Percentiles rank a stretch among this genome's conserved stretches.
These are phyloP conservation scores for Leishmania aethiopica DNA, from an alignment of 208 protist species.

Conservation along the genomic window DNA sequence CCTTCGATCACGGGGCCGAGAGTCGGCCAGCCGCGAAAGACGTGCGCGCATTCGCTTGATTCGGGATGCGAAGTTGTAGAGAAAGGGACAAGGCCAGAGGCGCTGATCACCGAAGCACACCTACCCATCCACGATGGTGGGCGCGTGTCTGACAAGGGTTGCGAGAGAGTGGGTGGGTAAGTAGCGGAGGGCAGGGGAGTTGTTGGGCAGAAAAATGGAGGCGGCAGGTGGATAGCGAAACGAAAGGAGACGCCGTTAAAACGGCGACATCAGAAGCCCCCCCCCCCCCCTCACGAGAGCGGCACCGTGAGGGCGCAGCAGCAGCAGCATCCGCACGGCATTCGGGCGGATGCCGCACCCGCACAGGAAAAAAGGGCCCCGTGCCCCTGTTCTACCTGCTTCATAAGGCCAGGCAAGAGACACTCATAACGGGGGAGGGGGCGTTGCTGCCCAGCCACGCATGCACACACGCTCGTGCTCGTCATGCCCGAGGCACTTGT, in stretches of 20 bases:
- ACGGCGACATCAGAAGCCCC: constrained; percentile 1
- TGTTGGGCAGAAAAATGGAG: neutral
- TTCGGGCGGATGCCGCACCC: neutral
- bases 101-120: neutral
- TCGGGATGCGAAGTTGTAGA: neutral
- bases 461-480: neutral
- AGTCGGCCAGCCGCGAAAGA: constrained; percentile 12
- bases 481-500: neutral
- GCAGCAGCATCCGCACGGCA: neutral
- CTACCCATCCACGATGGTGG: neutral
- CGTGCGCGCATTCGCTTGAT: neutral
- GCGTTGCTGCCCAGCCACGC: neutral
- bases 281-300: constrained; percentile 7
- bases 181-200: neutral
- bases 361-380: neutral
- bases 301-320: neutral
- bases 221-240: neutral
- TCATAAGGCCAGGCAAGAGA: neutral
- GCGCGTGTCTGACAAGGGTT: constrained; percentile 11
- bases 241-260: neutral
- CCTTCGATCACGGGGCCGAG: neutral
- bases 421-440: neutral
- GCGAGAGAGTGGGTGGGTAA: neutral
- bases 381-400: neutral
- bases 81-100: neutral